A percentile compares a stretch with the other conserved stretches of the same genome.
Conservation (phyloP, 106 monocot species). For the Xerophyta viscosa region DNA sequence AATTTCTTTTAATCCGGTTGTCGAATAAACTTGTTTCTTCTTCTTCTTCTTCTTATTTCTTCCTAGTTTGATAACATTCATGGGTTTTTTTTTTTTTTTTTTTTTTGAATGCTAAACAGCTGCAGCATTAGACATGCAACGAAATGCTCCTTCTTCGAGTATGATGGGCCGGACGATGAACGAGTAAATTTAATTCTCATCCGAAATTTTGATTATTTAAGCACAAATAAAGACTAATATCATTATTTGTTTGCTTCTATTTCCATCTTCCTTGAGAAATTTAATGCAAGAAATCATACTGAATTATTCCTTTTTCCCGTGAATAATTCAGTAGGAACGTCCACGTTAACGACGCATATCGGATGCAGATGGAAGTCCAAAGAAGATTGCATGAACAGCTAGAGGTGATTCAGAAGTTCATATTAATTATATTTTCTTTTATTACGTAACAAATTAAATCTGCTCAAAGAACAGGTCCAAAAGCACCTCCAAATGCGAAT, state of each 20-base stretch:
- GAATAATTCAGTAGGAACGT: conserved; percentile 35
- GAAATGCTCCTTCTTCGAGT: conserved; percentile 54
- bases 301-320: not conserved
- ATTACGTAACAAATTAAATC: too few species aligned
- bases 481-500: conserved; percentile 80
- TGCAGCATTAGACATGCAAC: conserved; percentile 45
- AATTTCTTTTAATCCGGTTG: not conserved
- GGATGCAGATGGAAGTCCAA: conserved; percentile 91
- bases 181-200: conserved; percentile 53
- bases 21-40: not conserved
- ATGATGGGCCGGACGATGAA: conserved; percentile 59
- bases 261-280: too few species aligned
- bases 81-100: too few species aligned
- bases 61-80: too few species aligned
- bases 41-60: too few species aligned
- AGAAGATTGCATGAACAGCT: conserved; percentile 79
- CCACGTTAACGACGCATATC: conserved; percentile 56
- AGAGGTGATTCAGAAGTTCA: conserved; percentile 32
- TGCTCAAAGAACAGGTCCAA: conserved; percentile 75
- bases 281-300: too few species aligned
- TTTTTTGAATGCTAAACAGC: too few species aligned
- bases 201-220: too few species aligned
- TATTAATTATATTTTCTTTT: too few species aligned
- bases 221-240: too few species aligned
- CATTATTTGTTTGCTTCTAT: not conserved